Evolutionary conservation across 2,329 filamentous ascomycete genomes (phyloP).

Genomic region (Diplodia scrobiculata): DNA sequence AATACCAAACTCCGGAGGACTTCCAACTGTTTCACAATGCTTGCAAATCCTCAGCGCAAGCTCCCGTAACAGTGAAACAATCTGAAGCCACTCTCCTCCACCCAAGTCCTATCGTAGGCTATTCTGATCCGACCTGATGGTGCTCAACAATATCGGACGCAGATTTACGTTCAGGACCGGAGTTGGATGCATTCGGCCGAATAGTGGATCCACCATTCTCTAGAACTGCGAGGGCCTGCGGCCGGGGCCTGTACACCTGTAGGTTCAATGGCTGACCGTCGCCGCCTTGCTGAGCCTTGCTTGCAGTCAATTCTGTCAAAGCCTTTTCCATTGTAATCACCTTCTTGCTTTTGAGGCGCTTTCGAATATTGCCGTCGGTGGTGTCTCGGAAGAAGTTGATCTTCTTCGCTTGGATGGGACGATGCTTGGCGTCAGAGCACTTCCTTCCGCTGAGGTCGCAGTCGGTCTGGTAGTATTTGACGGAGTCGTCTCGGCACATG

Average conservation of each 20-base stretch:
- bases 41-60: no score
- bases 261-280: slow-evolving; percentile 4
- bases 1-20: no score
- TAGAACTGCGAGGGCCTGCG: slow-evolving; percentile 29
- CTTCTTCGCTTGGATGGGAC: background rate
- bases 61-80: no score
- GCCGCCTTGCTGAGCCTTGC: background rate
- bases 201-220: no score
- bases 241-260: slow-evolving; percentile 31
- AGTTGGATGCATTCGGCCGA: no score
- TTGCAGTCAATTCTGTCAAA: background rate
- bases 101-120: no score
- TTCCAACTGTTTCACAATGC: no score
- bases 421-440: background rate
- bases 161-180: no score
- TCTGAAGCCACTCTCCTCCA: no score
- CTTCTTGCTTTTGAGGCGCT: background rate
- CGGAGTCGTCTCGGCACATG: background rate
- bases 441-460: background rate
- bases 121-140: no score
- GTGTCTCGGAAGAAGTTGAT: background rate
- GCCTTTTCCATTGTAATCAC: background rate
- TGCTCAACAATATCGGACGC: no score
- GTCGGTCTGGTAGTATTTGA: background rate
- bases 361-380: background rate